Evolutionary conservation across 306 rosid species (phyloP), one percentile per base, ranked within the genome.

Genomic region (Vigna mungo): DNA sequence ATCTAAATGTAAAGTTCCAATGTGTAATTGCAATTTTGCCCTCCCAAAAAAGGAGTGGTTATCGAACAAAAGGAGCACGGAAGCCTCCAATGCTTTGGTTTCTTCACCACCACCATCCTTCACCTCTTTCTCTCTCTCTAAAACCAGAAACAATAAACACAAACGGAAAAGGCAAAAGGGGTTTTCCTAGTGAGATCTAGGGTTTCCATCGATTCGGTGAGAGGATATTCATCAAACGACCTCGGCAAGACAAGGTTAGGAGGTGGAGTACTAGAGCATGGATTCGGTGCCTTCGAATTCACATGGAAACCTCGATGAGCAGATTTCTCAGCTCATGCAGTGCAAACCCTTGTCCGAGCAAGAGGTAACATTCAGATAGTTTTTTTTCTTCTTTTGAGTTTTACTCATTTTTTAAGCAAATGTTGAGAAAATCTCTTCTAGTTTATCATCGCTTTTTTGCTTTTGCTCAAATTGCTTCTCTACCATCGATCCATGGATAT

Each of bases 261-360:
- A 67, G 77, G 66, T 47, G 68, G 62, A 63, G 59, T 41, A 78
- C 60, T 41, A 23, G 49, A 74, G 66, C 82, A 90, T 92, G 96
- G 97, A 92, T 87, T 89, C 96, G 79, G 77, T 86, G 46, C 92
- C 97, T 84, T 89, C 95, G 55, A 89, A 90, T 80, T 89, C 97
- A 3, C 93, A 84, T 79, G 96, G 97, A 43, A 89, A 92, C 80
- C 92, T 95, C 66, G 97, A 95, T 54, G 91, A 95, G 76, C 87
- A 95, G 93, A 95, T 95, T 89, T 77, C 98, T 49, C 97, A 89
- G 90, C 97, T 95, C 83, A 88, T 95, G 98, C 96, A 95, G 88
- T 95, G 98, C 97, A 95, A 95, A 80, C 98, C 98, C 60, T 81
- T 95, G 85, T 90, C 97, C 34, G 98, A 95, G 68, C 97, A 88